Base-by-base conservation (phyloP, 805 yeast species). In the Schwanniomyces polymorphus region DNA sequence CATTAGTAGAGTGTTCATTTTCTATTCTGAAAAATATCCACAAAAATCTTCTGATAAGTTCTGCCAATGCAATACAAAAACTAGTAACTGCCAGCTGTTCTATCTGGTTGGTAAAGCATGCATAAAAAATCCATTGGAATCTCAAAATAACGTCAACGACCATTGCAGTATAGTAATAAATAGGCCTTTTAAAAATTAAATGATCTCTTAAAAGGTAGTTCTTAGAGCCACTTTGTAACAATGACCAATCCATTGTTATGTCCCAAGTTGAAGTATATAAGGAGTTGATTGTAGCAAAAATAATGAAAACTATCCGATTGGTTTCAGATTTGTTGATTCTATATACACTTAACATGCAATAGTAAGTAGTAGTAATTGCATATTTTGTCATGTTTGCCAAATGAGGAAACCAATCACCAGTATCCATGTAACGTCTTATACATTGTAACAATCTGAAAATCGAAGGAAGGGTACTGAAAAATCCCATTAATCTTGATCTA, bases 361-460 rank as follows among this genome's bases (percentile, higher is more conserved):
- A 85, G 64, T 88, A 90, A 18, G 80, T 57, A 2, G 87, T 77
- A 2, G 91, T 79, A 31, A 85, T 67, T 0, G 78, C 58, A 62
- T 92, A 94, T 65, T 94, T 94, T 28, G 75, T 58, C 75, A 89
- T 89, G 58, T 94, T 94, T 5, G 96, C 92, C 48, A 92, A 67
- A 74, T 94, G 99, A 0, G 99, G 99, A 61, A 94, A 94, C 88
- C 91, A 86, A 59, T 91, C 97, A 2, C 95, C 92, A 0, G 97
- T 86, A 61, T 94, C 99, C 25, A 84, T 81, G 63, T 78, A 94
- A 78, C 99, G 95, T 57, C 99, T 74, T 28, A 86, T 63, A 67
- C 99, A 94, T 63, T 94, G 99, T 46, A 92, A 61, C 47, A 88
- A 81, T 68, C 99, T 86, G 91, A 96, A 90, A 38, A 88, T 80